Evolutionary conservation across 208 protist species (phyloP), one percentile per base, ranked within the genome.

Genomic region (Crithidia sp.): DNA sequence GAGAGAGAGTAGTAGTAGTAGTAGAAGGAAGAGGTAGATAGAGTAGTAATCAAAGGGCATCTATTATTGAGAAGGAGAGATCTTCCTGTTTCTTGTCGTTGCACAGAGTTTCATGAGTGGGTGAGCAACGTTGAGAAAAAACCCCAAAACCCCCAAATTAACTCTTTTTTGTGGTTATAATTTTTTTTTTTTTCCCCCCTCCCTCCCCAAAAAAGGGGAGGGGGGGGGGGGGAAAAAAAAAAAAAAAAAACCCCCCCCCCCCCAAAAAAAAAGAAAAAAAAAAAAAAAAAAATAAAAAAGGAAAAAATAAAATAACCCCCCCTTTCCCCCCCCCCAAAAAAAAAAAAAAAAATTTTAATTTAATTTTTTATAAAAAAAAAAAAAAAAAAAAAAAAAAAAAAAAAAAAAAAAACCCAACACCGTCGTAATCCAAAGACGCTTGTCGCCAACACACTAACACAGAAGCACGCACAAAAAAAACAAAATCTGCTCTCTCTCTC

Each of bases 331-430:
- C n/a, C n/a, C n/a, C n/a, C 4, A 79, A 2, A 47, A 66, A 45
- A 16, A 41, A 66, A 55, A 53, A 57, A 60, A 54, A 13, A 57
- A 67, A 49, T n/a, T n/a, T n/a, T n/a, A n/a, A n/a, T n/a, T n/a
- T n/a, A n/a, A n/a, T n/a, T n/a, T n/a, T n/a, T n/a, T n/a, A n/a
- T n/a, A n/a, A n/a, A n/a, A n/a, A n/a, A n/a, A n/a, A n/a, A n/a
- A n/a, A n/a, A n/a, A n/a, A n/a, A n/a, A n/a, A n/a, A n/a, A n/a
- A n/a, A n/a, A n/a, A n/a, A n/a, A n/a, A n/a, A n/a, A n/a, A n/a
- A n/a, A n/a, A n/a, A n/a, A n/a, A n/a, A n/a, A n/a, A n/a, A n/a
- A n/a, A 55, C 9, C 28, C 28, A 28, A 28, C 28, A 1, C 28
- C 28, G 28, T 28, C 28, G 28, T 28, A 28, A 28, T 28, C 28